Evolutionary conservation across 768 basidiomycete species (phyloP).

Genomic region (Cystofilobasidium capitatum): DNA sequence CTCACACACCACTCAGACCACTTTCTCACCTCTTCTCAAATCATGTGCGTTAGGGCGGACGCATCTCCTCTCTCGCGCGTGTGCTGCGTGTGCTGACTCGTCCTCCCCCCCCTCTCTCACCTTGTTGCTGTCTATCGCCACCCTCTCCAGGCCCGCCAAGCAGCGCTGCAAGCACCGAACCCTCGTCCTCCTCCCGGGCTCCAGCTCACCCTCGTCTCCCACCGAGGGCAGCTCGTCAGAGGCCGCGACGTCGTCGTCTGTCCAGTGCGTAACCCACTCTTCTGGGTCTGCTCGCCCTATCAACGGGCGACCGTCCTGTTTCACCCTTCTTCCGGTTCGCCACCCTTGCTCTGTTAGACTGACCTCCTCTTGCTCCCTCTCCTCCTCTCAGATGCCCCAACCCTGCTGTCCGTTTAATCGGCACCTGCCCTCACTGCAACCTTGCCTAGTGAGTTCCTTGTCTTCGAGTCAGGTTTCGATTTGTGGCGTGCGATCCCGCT

Average conservation of each 20-base stretch:
- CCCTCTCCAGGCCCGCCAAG: slow-evolving; percentile 23
- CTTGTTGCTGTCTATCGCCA: background rate
- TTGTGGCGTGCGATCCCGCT: background rate
- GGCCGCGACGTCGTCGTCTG: background rate
- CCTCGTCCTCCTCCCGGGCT: slow-evolving; percentile 15
- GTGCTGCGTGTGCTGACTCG: no score
- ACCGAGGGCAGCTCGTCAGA: slow-evolving; percentile 7
- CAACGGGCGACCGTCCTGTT: background rate
- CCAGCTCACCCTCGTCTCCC: background rate
- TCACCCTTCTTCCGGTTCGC: background rate
- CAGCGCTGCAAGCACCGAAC: slow-evolving; percentile 24
- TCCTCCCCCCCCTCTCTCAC: background rate
- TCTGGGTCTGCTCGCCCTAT: background rate
- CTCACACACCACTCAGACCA: no score
- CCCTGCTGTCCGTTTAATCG: slow-evolving; percentile 23
- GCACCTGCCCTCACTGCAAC: slow-evolving; percentile 23
- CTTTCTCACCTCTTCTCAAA: no score
- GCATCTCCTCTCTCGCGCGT: no score
- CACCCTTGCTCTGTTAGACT: background rate
- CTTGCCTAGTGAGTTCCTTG: slow-evolving; percentile 16
- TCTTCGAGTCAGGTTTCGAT: background rate
- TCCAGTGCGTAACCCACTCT: slow-evolving; percentile 18
- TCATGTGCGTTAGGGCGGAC: no score
- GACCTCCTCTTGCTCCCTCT: background rate
- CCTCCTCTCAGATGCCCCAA: slow-evolving; percentile 14